Base-by-base conservation (phyloP, 1,284 basidiomycete species). In the Ganoderma leucocontextum region DNA sequence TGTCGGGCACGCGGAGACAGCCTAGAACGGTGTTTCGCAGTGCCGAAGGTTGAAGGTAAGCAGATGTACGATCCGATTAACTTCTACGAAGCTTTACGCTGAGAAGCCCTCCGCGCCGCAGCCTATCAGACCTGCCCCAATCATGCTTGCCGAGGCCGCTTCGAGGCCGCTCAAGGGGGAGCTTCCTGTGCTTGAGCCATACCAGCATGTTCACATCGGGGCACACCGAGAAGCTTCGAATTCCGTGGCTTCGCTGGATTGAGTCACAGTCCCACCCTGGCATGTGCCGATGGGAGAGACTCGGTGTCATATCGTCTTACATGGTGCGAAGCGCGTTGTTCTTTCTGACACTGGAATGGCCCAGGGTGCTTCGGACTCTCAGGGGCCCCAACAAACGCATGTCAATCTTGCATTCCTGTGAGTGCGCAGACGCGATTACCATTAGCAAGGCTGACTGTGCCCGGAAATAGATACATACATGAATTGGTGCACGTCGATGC, bases 201-300 rank as follows among this genome's bases (percentile, higher is more conserved):
- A 7, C 19, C 19, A 33, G 33, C 53, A 58, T 58, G 36, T 38
- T 38, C 55, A 33, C 55, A 36, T 10, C 19, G 10, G n/a, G 22
- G 53, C 53, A 55, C 29, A 15, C 8, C 29, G 17, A 29, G n/a
- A 35, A 22, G 55, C 55, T 58, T 58, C 55, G 55, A 55, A 33
- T 55, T 49, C 52, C 33, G 52, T 55, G 52, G 29, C 52, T 55
- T 55, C 52, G 29, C 52, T 58, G 19, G 55, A 58, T 58, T n/a
- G n/a, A n/a, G n/a, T 58, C 55, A 38, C 35, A 58, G 55, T 38
- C 55, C 35, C 55, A 15, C 5, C 19, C 35, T 38, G 33, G 55
- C 38, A 59, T 39, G 38, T 38, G 38, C 5, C 58, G 38, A 38
- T 9, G n/a, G 47, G 47, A 59, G 58, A 12, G 55, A n/a, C 52